phyloP scores from a whole-genome alignment of 2,329 filamentous ascomycete species.

The Xylaria multiplex region DNA sequence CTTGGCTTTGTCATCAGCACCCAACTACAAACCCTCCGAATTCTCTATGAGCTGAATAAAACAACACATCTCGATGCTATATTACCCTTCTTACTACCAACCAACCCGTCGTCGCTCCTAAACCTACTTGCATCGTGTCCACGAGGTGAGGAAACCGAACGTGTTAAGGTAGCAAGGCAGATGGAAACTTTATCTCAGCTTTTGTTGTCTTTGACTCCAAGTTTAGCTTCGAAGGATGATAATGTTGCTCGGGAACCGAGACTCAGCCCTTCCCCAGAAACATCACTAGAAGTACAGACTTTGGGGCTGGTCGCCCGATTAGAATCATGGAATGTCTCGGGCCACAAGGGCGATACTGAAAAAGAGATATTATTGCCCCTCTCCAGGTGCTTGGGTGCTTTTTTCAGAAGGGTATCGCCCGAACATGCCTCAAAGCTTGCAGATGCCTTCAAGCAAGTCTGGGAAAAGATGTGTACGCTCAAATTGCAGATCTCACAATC shows the following conservation, averaged over 20 bases:
- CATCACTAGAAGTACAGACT: slow-evolving; percentile 70
- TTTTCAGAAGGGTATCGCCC: slow-evolving; percentile 61
- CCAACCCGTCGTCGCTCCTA: slow-evolving; percentile 65
- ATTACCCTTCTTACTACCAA: slow-evolving; percentile 64
- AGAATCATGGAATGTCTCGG: slow-evolving; percentile 72
- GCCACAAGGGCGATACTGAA: slow-evolving; percentile 67
- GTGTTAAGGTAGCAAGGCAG: slow-evolving; percentile 70
- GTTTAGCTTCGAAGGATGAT: slow-evolving; percentile 72
- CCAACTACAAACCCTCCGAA: slow-evolving; percentile 72
- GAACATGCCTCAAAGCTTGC: slow-evolving; percentile 54
- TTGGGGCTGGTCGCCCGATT: slow-evolving; percentile 70
- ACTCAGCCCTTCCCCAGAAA: slow-evolving; percentile 65
- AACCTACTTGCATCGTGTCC: slow-evolving; percentile 64
- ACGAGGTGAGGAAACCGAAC: slow-evolving; percentile 56
- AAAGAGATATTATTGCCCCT: slow-evolving; percentile 75
- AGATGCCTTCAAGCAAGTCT: slow-evolving; percentile 51
- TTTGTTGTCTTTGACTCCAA: slow-evolving; percentile 73
- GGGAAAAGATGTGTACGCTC: slow-evolving; percentile 52
- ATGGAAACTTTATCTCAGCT: slow-evolving; percentile 73
- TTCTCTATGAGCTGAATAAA: slow-evolving; percentile 70
- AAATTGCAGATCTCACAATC: slow-evolving; percentile 50
- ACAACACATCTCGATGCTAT: slow-evolving; percentile 67
- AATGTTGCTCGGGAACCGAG: slow-evolving; percentile 61
- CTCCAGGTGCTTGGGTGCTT: slow-evolving; percentile 69
- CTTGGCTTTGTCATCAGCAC: slow-evolving; percentile 68